Evolutionary conservation across 306 rosid species (phyloP).

Genomic region (Acacia acuminata): DNA sequence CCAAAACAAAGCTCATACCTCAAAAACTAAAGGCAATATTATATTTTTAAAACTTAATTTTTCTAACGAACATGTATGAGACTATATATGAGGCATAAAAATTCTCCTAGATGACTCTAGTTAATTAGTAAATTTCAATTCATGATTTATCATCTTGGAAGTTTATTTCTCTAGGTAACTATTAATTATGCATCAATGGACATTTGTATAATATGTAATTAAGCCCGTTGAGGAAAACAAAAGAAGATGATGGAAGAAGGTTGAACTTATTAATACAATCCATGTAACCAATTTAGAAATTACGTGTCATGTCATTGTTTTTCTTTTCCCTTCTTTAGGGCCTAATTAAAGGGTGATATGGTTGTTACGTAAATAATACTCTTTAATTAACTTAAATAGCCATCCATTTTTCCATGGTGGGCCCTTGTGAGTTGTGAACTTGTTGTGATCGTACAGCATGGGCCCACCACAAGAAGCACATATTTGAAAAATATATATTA

Average conservation of each 20-base stretch:
- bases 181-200: not conserved
- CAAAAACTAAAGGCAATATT: too few species aligned
- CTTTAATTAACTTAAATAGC: not conserved
- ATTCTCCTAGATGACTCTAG: too few species aligned
- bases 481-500: too few species aligned
- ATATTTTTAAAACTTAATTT: too few species aligned
- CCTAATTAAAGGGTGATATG: not conserved
- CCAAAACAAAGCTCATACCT: too few species aligned
- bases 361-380: not conserved
- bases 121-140: not conserved
- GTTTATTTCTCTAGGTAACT: not conserved
- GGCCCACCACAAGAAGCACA: too few species aligned
- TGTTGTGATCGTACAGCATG: not conserved
- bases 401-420: not conserved
- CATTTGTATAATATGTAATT: too few species aligned
- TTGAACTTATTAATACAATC: not conserved
- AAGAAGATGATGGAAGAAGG: not conserved
- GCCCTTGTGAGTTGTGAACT: not conserved
- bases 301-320: not conserved
- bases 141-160: not conserved
- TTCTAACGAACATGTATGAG: not conserved
- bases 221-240: too few species aligned
- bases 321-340: not conserved
- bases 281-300: not conserved
- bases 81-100: not conserved